Evolutionary conservation across 805 yeast genomes (phyloP), one percentile per base, ranked within the genome.

Genomic region (Candida boidinii): DNA sequence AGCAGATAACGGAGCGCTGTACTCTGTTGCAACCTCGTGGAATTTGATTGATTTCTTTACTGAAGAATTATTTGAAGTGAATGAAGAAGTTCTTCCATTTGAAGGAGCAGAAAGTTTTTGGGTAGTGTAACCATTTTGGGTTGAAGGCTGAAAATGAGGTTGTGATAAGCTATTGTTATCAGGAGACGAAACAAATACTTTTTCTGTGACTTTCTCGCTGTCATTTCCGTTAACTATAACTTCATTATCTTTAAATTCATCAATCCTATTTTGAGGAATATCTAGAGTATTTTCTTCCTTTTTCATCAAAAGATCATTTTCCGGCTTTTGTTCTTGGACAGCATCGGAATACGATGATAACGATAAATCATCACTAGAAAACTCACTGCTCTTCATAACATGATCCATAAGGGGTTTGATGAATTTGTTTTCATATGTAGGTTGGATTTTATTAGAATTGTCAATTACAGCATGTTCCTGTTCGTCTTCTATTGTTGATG

Each of bases 331-430:
- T 17, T 42, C 49, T 23, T 45, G 48, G 4, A 37, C 33, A 11
- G 56, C 56, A 34, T 51, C 56, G 2, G 54, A 47, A 23, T 49
- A 49, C 1, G 44, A 39, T 4, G 49, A 43, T 15, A 39, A 39
- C 1, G 43, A 42, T 3, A 48, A 42, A 17, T 39, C 41, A 2
- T 41, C 46, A n/a, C 37, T 49, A 5, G 43, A 41, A n/a, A n/a
- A n/a, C n/a, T n/a, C n/a, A n/a, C 9, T 39, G 43, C 10, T 32
- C 41, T 7, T 34, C 43, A 13, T 27, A 33, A 15, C 34, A 21
- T 24, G 13, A 14, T 13, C 19, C 21, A 28, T 15, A 11, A n/a
- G 24, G 10, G 28, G 8, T 28, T 29, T 31, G 8, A 14, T 19
- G n/a, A 21, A 13, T 25, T 17, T 17, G 17, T 16, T 26, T 17